Base-by-base conservation (phyloP, 2,329 filamentous ascomycete species). In the Alternaria sp. region DNA sequence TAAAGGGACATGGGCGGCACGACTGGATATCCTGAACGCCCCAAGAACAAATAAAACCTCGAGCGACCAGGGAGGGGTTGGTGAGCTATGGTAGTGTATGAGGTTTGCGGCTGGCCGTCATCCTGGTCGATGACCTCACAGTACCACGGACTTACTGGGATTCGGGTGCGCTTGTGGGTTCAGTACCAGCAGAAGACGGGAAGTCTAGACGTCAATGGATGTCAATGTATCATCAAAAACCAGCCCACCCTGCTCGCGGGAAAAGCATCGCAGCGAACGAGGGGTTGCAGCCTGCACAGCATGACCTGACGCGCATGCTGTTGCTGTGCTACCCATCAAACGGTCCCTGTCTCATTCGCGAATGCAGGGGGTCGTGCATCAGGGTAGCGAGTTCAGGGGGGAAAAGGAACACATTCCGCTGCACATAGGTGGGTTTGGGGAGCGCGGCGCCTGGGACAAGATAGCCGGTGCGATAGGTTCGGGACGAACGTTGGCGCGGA, bases 51-150 rank as follows among this genome's bases (percentile, higher is more conserved):
- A 54, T 48, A 45, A 55, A 38, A 20, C 30, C 25, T 22, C 36
- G 27, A 41, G 34, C 12, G 30, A 30, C 49, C 41, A 12, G 58
- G 43, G 43, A 60, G 61, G 57, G 44, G 52, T 44, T 57, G 41
- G 43, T 36, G 57, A 53, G 50, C 57, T 59, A 64, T 60, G 66
- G 66, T 43, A 46, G 53, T 60, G 53, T 46, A 22, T 59, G 60
- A 61, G 65, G 65, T 64, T 45, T 57, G 64, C 54, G 69, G 65
- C 67, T 71, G 69, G 71, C 59, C 57, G 57, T 45, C 52, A 76
- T 70, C 74, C 75, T 60, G 52, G 74, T 76, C 74, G 65, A 78
- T 77, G 75, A 78, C 73, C 71, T 76, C 73, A 76, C 67, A 57
- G 51, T 38, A 54, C 36, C 63, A 51, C 25, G 44, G 41, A 40